These are phyloP conservation scores for Leucocoprinus sp. DNA, from an alignment of 768 basidiomycete species.

Conservation along the genomic window DNA sequence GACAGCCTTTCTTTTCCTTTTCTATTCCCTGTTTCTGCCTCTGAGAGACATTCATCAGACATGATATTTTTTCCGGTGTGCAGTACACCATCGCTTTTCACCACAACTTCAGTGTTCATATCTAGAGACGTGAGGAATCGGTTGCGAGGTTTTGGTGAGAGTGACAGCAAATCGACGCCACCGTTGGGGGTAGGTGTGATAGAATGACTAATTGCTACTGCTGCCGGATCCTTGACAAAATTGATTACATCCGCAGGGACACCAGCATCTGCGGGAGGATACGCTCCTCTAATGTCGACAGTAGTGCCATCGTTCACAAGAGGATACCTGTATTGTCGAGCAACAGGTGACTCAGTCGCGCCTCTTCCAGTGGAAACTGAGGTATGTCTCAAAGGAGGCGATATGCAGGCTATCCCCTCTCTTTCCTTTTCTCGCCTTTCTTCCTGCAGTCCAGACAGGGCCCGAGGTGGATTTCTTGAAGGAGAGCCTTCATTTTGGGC, in stretches of 20 bases:
- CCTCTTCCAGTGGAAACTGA: constrained; percentile 6
- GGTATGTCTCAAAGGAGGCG: constrained; percentile 4
- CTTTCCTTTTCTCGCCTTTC: background rate
- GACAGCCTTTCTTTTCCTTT: constrained; percentile 14
- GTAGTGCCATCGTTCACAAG: background rate
- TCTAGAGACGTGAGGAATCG: constrained; percentile 39
- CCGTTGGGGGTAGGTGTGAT: constrained; percentile 7
- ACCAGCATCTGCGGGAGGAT: constrained; percentile 4
- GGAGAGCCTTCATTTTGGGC: background rate
- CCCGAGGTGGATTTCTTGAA: background rate
- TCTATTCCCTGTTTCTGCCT: constrained; percentile 15
- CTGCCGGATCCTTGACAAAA: background rate
- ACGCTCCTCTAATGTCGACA: background rate
- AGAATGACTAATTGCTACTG: background rate
- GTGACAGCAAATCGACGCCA: constrained; percentile 29
- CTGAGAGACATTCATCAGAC: constrained; percentile 15
- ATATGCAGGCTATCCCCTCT: constrained; percentile 1
- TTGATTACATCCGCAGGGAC: background rate
- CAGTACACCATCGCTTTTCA: constrained; percentile 55
- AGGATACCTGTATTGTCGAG: constrained; percentile 8
- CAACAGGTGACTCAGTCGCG: constrained; percentile 5
- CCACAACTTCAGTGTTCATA: constrained; percentile 26
- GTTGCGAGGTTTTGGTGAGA: constrained; percentile 66
- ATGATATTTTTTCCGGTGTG: constrained; percentile 68
- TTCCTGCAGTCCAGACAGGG: background rate